Evolutionary conservation across 371 early-diverging fungal genomes (phyloP), one percentile per base, ranked within the genome.

Genomic region (Actinomortierella ambigua): DNA sequence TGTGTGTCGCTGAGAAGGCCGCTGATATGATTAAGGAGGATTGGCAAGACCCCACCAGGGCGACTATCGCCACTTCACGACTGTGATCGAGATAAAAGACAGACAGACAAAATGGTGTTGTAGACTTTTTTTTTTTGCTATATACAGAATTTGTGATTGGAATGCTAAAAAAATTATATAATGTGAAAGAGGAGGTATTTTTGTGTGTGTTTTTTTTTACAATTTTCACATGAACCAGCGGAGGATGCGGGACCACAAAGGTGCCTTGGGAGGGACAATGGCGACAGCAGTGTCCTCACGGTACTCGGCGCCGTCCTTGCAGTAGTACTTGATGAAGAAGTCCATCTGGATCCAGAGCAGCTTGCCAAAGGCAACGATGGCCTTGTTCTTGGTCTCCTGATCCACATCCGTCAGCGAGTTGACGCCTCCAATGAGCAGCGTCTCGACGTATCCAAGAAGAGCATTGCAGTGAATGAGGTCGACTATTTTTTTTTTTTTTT

Each of bases 291-390:
- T 48, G 23, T 48, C 15, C 28, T 61, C 57, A 28, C 28, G 47
- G 34, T 62, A 77, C 28, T 79, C 78, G 15, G 55, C 65, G 17
- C 80, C 82, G 18, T 88, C 89, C 23, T 77, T 79, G 63, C 86
- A 83, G 51, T 94, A 94, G 63, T 89, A 92, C 71, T 86, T 86
- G 41, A 89, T 86, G 77, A 94, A 94, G 53, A 89, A 82, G 65
- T 94, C 94, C 62, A 91, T 94, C 78, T 94, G 94, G 55, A 94
- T 83, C 94, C 94, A 94, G 23, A 94, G 80, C 40, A 94, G 78
- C 81, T 94, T 94, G 78, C 84, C 87, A 60, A 92, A 93, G 1
- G 95, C 94, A 6, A 81, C 70, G 18, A 92, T 78, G 24, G 87
- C 87, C 41, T 79, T 77, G 49, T 77, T 66, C 49, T 88, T 80